Conservation (phyloP, 129 eudicot species). For the Tagetes erecta region DNA sequence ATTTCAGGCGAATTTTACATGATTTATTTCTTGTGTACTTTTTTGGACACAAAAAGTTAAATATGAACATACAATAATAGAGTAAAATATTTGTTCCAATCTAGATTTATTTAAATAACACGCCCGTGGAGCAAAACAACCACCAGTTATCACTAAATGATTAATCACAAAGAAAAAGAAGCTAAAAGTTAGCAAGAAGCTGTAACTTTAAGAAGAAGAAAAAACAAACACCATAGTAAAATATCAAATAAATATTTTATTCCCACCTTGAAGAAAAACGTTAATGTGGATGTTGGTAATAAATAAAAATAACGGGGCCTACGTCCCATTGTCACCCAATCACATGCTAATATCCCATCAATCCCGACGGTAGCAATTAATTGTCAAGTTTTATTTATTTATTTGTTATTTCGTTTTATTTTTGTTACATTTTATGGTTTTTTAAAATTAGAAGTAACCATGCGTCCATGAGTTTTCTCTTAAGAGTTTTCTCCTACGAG, state of each 20-base stretch:
- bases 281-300: neutral
- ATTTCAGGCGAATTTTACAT: neutral
- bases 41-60: neutral
- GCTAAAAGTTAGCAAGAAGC: neutral
- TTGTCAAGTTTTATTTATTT: neutral
- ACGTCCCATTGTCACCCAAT: slow-evolving; percentile 22
- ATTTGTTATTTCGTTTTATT: neutral
- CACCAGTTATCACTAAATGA: neutral
- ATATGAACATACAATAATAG: neutral
- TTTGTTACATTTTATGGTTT: too few relatives aligned
- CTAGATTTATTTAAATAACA: neutral
- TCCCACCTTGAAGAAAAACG: slow-evolving; percentile 13
- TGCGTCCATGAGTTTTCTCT: too few relatives aligned
- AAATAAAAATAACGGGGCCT: slow-evolving; percentile 15
- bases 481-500: too few relatives aligned
- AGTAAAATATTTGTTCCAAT: neutral
- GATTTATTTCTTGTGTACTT: neutral
- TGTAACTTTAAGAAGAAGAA: neutral
- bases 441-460: too few relatives aligned
- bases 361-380: slow-evolving; percentile 27
- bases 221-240: neutral
- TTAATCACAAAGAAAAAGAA: neutral
- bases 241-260: neutral
- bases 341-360: slow-evolving; percentile 35
- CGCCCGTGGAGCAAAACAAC: slow-evolving; percentile 5